phyloP scores from a whole-genome alignment of 345 rosid species.

The Hirschfeldia incana region DNA sequence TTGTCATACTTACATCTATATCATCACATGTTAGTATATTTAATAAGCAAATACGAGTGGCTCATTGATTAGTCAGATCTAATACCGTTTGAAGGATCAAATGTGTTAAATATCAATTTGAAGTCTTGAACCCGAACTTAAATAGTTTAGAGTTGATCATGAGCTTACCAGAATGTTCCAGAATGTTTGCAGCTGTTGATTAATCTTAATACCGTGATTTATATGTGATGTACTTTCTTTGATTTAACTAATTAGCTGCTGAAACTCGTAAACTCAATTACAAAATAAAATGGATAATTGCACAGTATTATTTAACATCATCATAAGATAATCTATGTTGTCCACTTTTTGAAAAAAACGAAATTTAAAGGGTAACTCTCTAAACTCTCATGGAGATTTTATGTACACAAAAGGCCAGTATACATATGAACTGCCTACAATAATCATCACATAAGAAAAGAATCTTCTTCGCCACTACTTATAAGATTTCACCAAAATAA shows the following conservation, averaged over 20 bases:
- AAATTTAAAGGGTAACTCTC: not conserved
- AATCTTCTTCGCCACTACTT: conserved; percentile 15
- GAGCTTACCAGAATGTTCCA: conserved; percentile 12
- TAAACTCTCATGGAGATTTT: not conserved
- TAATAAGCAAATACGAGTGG: too few species aligned
- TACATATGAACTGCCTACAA: not conserved
- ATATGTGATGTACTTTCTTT: not conserved
- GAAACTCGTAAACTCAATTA: not conserved
- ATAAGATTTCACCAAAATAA: not conserved
- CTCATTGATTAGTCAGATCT: too few species aligned
- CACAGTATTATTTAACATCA: not conserved
- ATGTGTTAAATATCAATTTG: not conserved
- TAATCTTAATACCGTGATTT: not conserved
- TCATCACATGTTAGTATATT: conserved; percentile 5
- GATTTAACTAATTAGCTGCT: not conserved
- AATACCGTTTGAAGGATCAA: not conserved
- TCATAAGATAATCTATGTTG: not conserved
- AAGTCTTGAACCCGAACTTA: not conserved
- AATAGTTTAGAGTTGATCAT: not conserved
- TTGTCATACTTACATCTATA: conserved; percentile 22
- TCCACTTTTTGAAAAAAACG: not conserved
- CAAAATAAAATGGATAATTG: too few species aligned
- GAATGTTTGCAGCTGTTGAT: conserved; percentile 1
- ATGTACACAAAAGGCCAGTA: not conserved
- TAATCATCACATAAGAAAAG: conserved; percentile 23